These are phyloP conservation scores for Tephrocybe sp. DNA, from an alignment of 768 basidiomycete genomes.

Conservation along the genomic window DNA sequence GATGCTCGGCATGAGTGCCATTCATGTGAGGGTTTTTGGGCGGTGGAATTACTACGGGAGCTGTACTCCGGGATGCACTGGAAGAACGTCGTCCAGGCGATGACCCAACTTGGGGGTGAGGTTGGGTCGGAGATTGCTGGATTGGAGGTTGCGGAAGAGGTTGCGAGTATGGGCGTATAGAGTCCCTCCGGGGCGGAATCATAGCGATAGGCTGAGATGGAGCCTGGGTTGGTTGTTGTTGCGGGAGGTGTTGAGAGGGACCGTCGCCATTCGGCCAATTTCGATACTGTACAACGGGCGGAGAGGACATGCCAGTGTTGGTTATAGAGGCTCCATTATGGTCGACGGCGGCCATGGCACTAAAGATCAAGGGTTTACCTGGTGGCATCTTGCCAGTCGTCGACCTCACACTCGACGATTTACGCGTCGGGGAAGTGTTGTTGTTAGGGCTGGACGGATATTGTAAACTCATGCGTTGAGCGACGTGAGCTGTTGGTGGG, in stretches of 20 bases:
- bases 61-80: background rate
- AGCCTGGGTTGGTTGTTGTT: background rate
- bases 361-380: slow-evolving; percentile 62
- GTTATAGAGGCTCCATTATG: slow-evolving; percentile 13
- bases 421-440: slow-evolving; percentile 18
- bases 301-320: background rate
- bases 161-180: background rate
- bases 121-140: background rate
- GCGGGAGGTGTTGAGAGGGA: slow-evolving; percentile 2
- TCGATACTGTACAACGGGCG: background rate
- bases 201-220: background rate
- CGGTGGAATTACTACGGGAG: background rate
- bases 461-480: slow-evolving; percentile 3
- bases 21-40: slow-evolving; percentile 6
- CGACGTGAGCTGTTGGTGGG: background rate
- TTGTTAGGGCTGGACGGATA: slow-evolving; percentile 5
- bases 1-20: background rate
- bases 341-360: slow-evolving; percentile 44
- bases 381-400: slow-evolving; percentile 24
- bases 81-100: background rate
- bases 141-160: background rate
- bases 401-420: slow-evolving; percentile 21
- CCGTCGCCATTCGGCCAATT: background rate
- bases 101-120: background rate
- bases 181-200: slow-evolving; percentile 5